Percentiles rank a stretch among this genome's conserved stretches.
These are phyloP conservation scores for Aspergillus sp. DNA, from an alignment of 2,329 filamentous ascomycete genomes.

Conservation along the genomic window DNA sequence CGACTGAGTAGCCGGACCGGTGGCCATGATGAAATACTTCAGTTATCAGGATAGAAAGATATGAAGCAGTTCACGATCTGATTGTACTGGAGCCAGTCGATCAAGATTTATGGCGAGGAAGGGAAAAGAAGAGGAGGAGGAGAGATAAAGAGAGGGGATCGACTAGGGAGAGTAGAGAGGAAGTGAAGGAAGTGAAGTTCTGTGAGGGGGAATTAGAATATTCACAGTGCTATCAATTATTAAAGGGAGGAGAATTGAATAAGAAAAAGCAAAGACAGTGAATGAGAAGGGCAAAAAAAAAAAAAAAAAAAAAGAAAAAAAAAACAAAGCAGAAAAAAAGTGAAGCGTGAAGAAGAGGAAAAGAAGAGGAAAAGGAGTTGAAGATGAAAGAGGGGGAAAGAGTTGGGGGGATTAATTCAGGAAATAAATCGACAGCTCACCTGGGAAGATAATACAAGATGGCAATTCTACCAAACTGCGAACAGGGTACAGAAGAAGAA, in stretches of 20 bases:
- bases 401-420: neutral
- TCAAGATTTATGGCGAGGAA: neutral
- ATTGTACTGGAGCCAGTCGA: neutral
- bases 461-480: too few relatives aligned
- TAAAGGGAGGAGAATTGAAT: too few relatives aligned
- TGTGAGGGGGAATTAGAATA: neutral
- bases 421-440: neutral
- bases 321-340: neutral
- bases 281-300: neutral
- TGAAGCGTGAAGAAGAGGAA: neutral
- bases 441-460: neutral
- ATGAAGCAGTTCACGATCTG: neutral
- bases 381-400: neutral
- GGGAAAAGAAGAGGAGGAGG: neutral
- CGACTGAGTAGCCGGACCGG: constrained; percentile 77
- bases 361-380: neutral
- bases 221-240: neutral
- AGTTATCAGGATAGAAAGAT: neutral
- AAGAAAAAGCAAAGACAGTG: neutral
- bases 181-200: constrained; percentile 1
- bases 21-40: constrained; percentile 50
- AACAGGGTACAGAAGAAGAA: too few relatives aligned
- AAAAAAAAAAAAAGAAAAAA: constrained; percentile 1
- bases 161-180: neutral
- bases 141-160: neutral